Conservation (phyloP, 2,329 filamentous ascomycete genomes). For the Penicillium sp. region DNA sequence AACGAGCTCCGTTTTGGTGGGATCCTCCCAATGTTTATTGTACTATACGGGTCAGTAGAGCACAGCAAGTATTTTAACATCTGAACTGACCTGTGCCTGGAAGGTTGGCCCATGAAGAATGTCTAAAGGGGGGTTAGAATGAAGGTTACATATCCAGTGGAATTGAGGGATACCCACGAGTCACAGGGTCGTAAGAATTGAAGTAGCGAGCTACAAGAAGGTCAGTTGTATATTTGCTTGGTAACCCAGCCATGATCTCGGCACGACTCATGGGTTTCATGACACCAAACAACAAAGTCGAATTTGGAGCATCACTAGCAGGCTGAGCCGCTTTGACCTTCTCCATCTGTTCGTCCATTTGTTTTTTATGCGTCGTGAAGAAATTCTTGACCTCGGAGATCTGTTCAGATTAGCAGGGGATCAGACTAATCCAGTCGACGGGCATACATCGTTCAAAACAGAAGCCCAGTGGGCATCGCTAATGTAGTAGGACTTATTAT, state of each 20-base stretch:
- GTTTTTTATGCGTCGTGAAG: slow-evolving; percentile 82
- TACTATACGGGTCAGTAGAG: slow-evolving; percentile 47
- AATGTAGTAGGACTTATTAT: slow-evolving; percentile 75
- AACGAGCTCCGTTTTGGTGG: slow-evolving; percentile 57
- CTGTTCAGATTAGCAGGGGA: slow-evolving; percentile 35
- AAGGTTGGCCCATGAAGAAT: slow-evolving; percentile 85
- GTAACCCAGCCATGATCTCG: slow-evolving; percentile 78
- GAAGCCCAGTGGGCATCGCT: slow-evolving; percentile 84
- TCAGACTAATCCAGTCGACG: not conserved
- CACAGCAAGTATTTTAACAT: not conserved
- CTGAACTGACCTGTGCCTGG: slow-evolving; percentile 62
- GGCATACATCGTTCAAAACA: slow-evolving; percentile 66
- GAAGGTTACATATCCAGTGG: not conserved
- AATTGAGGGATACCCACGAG: slow-evolving; percentile 49
- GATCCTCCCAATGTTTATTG: slow-evolving; percentile 62
- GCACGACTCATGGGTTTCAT: slow-evolving; percentile 67
- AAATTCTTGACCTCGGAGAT: slow-evolving; percentile 94
- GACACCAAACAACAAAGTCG: slow-evolving; percentile 76
- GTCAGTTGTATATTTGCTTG: slow-evolving; percentile 78
- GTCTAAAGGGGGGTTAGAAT: slow-evolving; percentile 39
- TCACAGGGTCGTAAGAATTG: slow-evolving; percentile 71
- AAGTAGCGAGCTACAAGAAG: slow-evolving; percentile 87
- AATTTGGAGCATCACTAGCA: slow-evolving; percentile 59
- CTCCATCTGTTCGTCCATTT: slow-evolving; percentile 78
- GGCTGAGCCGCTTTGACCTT: slow-evolving; percentile 70